Evolutionary conservation across 208 protist genomes (phyloP).

Genomic region (Crithidia sp.): DNA sequence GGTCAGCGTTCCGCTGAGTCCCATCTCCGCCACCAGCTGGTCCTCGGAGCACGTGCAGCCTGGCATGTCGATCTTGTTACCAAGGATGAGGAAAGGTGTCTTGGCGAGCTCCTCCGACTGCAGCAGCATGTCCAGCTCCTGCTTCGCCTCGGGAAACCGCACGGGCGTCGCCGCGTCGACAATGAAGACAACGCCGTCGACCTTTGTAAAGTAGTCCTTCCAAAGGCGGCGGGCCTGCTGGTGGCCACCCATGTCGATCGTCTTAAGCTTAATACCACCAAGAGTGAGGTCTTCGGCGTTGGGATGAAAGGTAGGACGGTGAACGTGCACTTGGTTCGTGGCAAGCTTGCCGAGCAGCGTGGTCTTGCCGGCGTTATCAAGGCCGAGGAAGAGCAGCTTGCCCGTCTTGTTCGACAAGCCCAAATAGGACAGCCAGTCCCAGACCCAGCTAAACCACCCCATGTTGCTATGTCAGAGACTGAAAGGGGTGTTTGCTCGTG

Average conservation of each 20-base stretch:
- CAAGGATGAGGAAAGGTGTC: conserved; percentile 99
- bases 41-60: conserved; percentile 93
- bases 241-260: conserved; percentile 99
- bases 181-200: conserved; percentile 99
- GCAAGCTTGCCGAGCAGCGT: conserved; percentile 97
- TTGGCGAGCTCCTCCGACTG: conserved; percentile 92
- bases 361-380: conserved; percentile 99
- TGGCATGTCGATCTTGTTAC: conserved; percentile 99
- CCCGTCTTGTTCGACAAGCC: conserved; percentile 90
- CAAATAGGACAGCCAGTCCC: conserved; percentile 92
- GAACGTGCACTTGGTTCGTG: conserved; percentile 89
- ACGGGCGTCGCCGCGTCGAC: conserved; percentile 97
- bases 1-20: conserved; percentile 92
- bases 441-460: conserved; percentile 94
- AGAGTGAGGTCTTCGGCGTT: conserved; percentile 98
- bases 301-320: conserved; percentile 91
- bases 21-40: conserved; percentile 92
- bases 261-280: conserved; percentile 98
- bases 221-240: conserved; percentile 96
- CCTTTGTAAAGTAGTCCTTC: conserved; percentile 99
- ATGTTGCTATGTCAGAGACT: conserved; percentile 10
- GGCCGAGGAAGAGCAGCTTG: conserved; percentile 99
- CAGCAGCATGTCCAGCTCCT: conserved; percentile 98
- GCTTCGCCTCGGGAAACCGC: conserved; percentile 96
- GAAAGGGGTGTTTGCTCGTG: too few species aligned